These are phyloP conservation scores for Articulospora tetracladia DNA, from an alignment of 495 filamentous ascomycete species.

Conservation along the genomic window DNA sequence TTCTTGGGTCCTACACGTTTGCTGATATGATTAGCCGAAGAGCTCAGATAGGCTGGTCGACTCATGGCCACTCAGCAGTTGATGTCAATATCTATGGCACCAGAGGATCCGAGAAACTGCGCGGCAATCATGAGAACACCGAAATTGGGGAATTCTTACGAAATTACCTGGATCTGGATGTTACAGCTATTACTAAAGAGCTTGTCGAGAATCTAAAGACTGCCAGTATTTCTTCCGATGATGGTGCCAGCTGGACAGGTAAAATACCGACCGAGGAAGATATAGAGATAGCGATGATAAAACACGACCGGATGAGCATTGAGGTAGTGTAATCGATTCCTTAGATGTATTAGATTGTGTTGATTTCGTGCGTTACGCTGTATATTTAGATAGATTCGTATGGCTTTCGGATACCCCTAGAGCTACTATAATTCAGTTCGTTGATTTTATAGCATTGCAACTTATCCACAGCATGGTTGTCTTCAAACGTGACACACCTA, in stretches of 20 bases:
- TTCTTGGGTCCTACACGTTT: slow-evolving; percentile 55
- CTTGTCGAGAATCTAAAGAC: slow-evolving; percentile 50
- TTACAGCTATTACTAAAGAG: slow-evolving; percentile 69
- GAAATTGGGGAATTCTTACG: slow-evolving; percentile 80
- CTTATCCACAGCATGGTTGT: background rate
- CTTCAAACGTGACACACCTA: background rate
- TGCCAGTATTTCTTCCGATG: slow-evolving; percentile 1
- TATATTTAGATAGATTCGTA: background rate
- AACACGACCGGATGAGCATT: slow-evolving; percentile 2
- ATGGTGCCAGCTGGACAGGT: slow-evolving; percentile 14
- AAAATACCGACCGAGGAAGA: slow-evolving; percentile 19
- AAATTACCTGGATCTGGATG: slow-evolving; percentile 75
- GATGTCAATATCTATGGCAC: slow-evolving; percentile 92
- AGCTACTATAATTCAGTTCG: background rate
- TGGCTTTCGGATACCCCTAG: background rate
- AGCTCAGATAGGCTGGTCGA: slow-evolving; percentile 88
- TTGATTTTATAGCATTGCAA: background rate
- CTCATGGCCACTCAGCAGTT: slow-evolving; percentile 81
- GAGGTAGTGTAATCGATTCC: background rate
- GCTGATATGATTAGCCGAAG: slow-evolving; percentile 81
- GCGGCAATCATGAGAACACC: slow-evolving; percentile 93
- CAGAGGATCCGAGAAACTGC: slow-evolving; percentile 46
- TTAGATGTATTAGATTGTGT: background rate
- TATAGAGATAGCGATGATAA: background rate
- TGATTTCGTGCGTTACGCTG: background rate